phyloP scores from a whole-genome alignment of 371 early-diverging fungal species.

The Lichtheimia ornata region DNA sequence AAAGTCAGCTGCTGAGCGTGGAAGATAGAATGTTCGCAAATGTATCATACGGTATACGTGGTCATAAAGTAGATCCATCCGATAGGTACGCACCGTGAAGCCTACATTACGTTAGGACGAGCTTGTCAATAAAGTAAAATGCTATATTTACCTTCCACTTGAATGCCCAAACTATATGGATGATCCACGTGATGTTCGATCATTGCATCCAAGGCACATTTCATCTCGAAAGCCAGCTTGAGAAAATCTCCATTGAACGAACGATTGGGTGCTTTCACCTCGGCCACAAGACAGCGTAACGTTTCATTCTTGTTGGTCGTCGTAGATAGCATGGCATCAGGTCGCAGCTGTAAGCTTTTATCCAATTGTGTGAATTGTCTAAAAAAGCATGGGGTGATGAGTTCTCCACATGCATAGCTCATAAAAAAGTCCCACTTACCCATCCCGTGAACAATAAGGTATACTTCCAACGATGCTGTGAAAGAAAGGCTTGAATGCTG shows the following conservation, averaged over 20 bases:
- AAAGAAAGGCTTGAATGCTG: conserved; percentile 1
- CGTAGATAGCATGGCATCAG: neutral
- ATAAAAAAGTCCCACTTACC: neutral
- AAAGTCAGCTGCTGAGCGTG: neutral
- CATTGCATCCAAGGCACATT: neutral
- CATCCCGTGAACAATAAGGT: neutral
- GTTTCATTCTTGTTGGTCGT: neutral
- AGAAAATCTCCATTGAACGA: neutral
- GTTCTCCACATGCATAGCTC: neutral
- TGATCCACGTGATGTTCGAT: neutral
- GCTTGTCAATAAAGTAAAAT: neutral
- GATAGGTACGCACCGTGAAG: neutral
- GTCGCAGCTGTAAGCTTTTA: neutral
- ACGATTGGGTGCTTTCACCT: neutral
- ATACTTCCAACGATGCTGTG: neutral
- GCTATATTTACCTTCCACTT: neutral
- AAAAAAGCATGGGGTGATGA: neutral
- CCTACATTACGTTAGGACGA: neutral
- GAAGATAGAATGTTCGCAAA: too few species aligned
- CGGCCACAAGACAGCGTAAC: neutral
- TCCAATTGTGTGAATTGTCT: neutral
- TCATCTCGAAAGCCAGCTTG: conserved; percentile 2
- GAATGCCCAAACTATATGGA: neutral
- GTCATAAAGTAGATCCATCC: neutral
- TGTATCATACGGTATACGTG: neutral